Percentiles rank a stretch among this genome's conserved stretches.
These are phyloP conservation scores for Komagataella populi DNA, from an alignment of 805 yeast genomes.

Conservation along the genomic window DNA sequence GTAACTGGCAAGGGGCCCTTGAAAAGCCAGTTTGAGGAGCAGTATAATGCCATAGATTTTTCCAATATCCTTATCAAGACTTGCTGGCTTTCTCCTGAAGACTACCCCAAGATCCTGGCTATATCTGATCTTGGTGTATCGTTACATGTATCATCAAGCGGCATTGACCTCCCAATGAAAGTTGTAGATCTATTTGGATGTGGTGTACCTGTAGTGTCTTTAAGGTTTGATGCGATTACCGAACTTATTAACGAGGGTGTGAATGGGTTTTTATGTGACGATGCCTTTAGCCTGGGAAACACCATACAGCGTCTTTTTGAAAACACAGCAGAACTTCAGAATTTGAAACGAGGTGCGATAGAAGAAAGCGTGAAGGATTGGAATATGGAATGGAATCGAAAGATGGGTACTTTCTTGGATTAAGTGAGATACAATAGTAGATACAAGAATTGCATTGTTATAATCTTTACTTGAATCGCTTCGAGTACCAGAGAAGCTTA, in stretches of 20 bases:
- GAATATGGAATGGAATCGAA: slow-evolving; percentile 60
- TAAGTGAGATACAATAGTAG: background rate
- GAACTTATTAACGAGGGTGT: slow-evolving; percentile 60
- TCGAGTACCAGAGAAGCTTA: too few relatives aligned
- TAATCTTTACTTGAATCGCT: too few relatives aligned
- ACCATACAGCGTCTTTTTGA: slow-evolving; percentile 23
- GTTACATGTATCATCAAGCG: slow-evolving; percentile 82
- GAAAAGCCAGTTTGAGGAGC: slow-evolving; percentile 32
- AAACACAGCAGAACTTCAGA: slow-evolving; percentile 12
- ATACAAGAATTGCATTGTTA: background rate
- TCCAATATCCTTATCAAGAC: slow-evolving; percentile 41
- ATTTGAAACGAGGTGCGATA: slow-evolving; percentile 55
- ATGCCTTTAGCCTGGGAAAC: slow-evolving; percentile 29
- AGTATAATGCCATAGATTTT: slow-evolving; percentile 29
- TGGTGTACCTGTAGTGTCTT: slow-evolving; percentile 81
- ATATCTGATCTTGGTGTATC: slow-evolving; percentile 84
- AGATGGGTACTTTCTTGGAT: slow-evolving; percentile 42
- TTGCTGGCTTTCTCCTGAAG: slow-evolving; percentile 67
- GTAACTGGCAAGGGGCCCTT: slow-evolving; percentile 97
- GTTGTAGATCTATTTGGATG: slow-evolving; percentile 93
- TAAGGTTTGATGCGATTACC: slow-evolving; percentile 60
- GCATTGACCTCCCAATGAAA: slow-evolving; percentile 94
- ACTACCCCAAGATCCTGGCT: slow-evolving; percentile 65
- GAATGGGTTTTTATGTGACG: slow-evolving; percentile 53
- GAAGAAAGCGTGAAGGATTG: slow-evolving; percentile 58